These are phyloP conservation scores for Viridothelium virens DNA, from an alignment of 495 filamentous ascomycete species.

Conservation along the genomic window DNA sequence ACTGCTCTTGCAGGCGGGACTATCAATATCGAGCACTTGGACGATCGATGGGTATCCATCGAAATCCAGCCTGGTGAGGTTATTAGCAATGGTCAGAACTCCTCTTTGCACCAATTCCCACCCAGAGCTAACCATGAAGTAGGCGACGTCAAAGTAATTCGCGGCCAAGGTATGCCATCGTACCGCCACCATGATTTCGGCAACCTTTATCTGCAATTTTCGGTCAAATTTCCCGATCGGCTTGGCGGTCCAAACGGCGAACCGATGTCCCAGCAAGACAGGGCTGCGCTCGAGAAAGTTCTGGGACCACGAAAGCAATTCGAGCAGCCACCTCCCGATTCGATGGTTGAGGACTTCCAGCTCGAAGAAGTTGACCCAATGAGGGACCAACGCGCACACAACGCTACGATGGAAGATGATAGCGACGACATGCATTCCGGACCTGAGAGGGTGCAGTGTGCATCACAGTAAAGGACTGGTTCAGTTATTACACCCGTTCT, in stretches of 20 bases:
- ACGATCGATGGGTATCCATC: constrained; percentile 91
- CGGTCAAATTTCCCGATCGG: constrained; percentile 79
- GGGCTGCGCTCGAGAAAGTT: constrained; percentile 62
- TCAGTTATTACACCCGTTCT: neutral
- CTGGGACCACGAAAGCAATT: constrained; percentile 63
- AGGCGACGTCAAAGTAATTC: constrained; percentile 91
- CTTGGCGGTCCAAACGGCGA: constrained; percentile 42
- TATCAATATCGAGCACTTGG: constrained; percentile 89
- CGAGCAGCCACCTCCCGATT: constrained; percentile 59
- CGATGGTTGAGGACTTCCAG: constrained; percentile 79
- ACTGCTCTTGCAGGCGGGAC: constrained; percentile 87
- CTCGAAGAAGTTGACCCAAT: constrained; percentile 76
- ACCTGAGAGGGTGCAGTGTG: constrained; percentile 93
- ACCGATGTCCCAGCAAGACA: constrained; percentile 47
- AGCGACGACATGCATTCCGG: constrained; percentile 81
- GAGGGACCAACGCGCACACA: constrained; percentile 68
- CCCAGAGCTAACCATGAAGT: constrained; percentile 23
- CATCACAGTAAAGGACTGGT: constrained; percentile 67
- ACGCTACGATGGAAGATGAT: constrained; percentile 70
- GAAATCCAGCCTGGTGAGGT: constrained; percentile 88
- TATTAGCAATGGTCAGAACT: constrained; percentile 75
- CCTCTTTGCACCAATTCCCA: constrained; percentile 7
- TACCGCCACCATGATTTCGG: constrained; percentile 91
- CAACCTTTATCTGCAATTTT: constrained; percentile 96
- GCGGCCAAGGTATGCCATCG: constrained; percentile 97